phyloP scores from a whole-genome alignment of 2,329 filamentous ascomycete genomes.

The Diaporthe batatas region DNA sequence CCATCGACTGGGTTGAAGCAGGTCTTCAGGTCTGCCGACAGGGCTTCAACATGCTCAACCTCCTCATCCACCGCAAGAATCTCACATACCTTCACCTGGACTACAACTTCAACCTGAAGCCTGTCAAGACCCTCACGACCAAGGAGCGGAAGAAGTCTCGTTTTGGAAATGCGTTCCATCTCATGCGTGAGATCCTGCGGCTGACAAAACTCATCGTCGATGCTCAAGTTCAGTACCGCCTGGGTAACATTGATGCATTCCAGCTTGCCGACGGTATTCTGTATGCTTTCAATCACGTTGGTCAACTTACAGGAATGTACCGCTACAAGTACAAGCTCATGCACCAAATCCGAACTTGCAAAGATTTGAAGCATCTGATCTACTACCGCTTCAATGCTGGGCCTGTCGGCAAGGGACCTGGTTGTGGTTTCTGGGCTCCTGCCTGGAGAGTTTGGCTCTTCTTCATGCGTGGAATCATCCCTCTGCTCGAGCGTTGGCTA shows the following conservation, averaged over 20 bases:
- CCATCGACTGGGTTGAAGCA: slow-evolving; percentile 99
- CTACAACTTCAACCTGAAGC: slow-evolving; percentile 99
- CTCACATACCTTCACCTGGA: slow-evolving; percentile 97
- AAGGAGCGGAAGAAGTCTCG: slow-evolving; percentile 99
- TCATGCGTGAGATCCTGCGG: slow-evolving; percentile 97
- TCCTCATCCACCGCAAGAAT: slow-evolving; percentile 98
- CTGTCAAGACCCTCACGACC: slow-evolving; percentile 97
- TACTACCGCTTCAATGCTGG: slow-evolving; percentile 99
- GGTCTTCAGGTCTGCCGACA: slow-evolving; percentile 98
- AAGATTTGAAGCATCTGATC: slow-evolving; percentile 98
- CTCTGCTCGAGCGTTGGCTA: slow-evolving; percentile 95
- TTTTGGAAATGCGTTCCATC: slow-evolving; percentile 98
- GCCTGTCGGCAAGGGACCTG: slow-evolving; percentile 95
- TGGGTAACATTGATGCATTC: slow-evolving; percentile 99
- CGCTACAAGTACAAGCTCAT: slow-evolving; percentile 99
- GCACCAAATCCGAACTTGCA: slow-evolving; percentile 99
- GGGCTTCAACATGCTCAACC: slow-evolving; percentile 99
- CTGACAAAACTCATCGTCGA: slow-evolving; percentile 98
- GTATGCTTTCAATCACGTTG: slow-evolving; percentile 99
- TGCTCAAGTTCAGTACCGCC: slow-evolving; percentile 95
- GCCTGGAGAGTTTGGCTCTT: slow-evolving; percentile 99
- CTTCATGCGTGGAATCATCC: slow-evolving; percentile 99
- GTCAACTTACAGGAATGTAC: slow-evolving; percentile 99
- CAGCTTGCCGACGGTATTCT: slow-evolving; percentile 97
- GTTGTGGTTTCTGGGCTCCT: slow-evolving; percentile 98